phyloP scores from a whole-genome alignment of 768 basidiomycete genomes.

The Vararia minispora region DNA sequence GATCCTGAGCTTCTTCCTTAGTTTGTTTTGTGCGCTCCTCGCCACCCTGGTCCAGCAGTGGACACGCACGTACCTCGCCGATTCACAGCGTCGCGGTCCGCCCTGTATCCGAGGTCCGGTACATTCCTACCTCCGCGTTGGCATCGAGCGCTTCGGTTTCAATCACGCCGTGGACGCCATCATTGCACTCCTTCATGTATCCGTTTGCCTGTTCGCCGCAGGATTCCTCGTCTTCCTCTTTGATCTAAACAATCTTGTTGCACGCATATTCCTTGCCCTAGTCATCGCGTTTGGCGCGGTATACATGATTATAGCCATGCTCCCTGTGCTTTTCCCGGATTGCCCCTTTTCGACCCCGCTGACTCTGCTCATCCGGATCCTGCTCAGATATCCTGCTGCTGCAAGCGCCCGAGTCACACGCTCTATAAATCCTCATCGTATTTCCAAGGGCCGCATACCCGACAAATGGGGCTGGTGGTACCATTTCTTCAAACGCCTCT shows the following conservation, averaged over 20 bases:
- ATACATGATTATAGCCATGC: conserved; percentile 3
- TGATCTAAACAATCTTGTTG: conserved; percentile 3
- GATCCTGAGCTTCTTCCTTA: conserved; percentile 8
- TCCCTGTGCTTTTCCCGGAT: conserved; percentile 1
- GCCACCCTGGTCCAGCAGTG: conserved; percentile 8
- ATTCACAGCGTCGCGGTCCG: no score
- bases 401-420: no score
- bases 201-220: conserved; percentile 6
- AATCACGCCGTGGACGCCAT: conserved; percentile 6
- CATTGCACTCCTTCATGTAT: conserved; percentile 6
- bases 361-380: neutral
- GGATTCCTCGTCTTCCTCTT: conserved; percentile 9
- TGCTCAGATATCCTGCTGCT: neutral
- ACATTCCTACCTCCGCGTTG: conserved; percentile 7
- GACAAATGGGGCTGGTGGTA: no score
- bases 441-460: no score
- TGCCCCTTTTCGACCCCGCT: conserved; percentile 5
- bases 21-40: conserved; percentile 5
- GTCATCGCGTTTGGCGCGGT: neutral
- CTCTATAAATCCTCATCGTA: no score
- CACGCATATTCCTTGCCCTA: neutral
- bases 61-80: conserved; percentile 7
- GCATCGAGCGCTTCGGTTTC: conserved; percentile 5
- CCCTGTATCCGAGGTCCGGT: conserved; percentile 6
- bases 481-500: no score